These are phyloP conservation scores for Westerdykella aurantiaca DNA, from an alignment of 2,329 filamentous ascomycete genomes.

Conservation along the genomic window DNA sequence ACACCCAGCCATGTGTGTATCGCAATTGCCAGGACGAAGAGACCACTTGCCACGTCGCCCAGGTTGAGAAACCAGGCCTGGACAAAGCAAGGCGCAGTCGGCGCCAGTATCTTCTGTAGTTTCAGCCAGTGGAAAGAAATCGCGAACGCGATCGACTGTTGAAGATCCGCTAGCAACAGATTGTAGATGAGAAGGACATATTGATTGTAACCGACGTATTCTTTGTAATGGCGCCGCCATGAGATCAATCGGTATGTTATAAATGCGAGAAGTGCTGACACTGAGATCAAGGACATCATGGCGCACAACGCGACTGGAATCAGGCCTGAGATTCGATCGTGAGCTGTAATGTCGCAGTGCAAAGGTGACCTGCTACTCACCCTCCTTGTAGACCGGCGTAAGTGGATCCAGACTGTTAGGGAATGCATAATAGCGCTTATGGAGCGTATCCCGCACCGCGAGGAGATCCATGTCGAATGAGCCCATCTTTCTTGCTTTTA, in stretches of 20 bases:
- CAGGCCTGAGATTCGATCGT: slow-evolving; percentile 23
- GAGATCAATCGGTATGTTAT: slow-evolving; percentile 49
- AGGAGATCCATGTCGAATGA: slow-evolving; percentile 9
- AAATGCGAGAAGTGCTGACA: slow-evolving; percentile 41
- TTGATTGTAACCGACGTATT: slow-evolving; percentile 51
- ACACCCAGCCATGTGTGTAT: slow-evolving; percentile 50
- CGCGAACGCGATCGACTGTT: slow-evolving; percentile 47
- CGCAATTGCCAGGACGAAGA: slow-evolving; percentile 51
- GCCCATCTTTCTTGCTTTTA: slow-evolving; percentile 4
- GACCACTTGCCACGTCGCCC: slow-evolving; percentile 48
- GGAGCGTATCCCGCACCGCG: slow-evolving; percentile 7
- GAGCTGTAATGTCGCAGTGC: too few species aligned
- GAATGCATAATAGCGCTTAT: slow-evolving; percentile 17
- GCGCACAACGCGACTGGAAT: slow-evolving; percentile 45
- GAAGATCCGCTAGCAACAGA: slow-evolving; percentile 49
- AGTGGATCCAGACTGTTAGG: slow-evolving; percentile 32
- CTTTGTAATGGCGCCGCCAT: slow-evolving; percentile 44
- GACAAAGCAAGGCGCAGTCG: slow-evolving; percentile 43
- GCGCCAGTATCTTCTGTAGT: slow-evolving; percentile 41
- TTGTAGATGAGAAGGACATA: slow-evolving; percentile 52
- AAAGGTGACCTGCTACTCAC: too few species aligned
- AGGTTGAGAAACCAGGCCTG: slow-evolving; percentile 50
- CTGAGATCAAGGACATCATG: slow-evolving; percentile 44
- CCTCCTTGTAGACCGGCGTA: slow-evolving; percentile 26
- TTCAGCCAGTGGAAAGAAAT: slow-evolving; percentile 46